These are phyloP conservation scores for Suillus discolor DNA, from an alignment of 768 basidiomycete genomes.

Conservation along the genomic window DNA sequence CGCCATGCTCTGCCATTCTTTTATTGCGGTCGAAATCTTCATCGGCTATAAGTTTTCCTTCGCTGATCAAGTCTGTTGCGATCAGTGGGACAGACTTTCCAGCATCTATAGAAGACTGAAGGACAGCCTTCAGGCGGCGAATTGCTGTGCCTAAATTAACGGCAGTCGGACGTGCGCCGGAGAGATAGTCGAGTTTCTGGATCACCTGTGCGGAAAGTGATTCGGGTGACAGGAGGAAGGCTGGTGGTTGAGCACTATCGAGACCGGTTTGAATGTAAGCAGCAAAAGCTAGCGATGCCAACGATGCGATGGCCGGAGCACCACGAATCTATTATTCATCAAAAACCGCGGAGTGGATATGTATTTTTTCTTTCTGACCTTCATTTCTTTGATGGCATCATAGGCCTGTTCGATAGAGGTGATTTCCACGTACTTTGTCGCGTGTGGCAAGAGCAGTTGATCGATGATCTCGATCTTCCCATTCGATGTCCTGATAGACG, in stretches of 20 bases:
- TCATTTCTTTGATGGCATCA: slow-evolving; percentile 96
- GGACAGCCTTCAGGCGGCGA: slow-evolving; percentile 59
- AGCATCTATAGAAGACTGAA: slow-evolving; percentile 41
- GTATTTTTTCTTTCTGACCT: slow-evolving; percentile 46
- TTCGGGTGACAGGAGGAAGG: slow-evolving; percentile 55
- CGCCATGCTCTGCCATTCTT: slow-evolving; percentile 82
- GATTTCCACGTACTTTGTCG: slow-evolving; percentile 65
- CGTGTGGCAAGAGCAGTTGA: slow-evolving; percentile 84
- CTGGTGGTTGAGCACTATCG: slow-evolving; percentile 45
- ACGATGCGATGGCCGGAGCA: slow-evolving; percentile 92
- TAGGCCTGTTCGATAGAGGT: slow-evolving; percentile 81
- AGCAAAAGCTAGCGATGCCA: slow-evolving; percentile 81
- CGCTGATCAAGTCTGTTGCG: slow-evolving; percentile 64
- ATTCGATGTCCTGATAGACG: slow-evolving; percentile 46
- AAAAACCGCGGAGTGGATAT: not conserved
- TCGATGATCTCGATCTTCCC: slow-evolving; percentile 83
- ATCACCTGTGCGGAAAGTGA: slow-evolving; percentile 57
- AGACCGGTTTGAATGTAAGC: slow-evolving; percentile 61
- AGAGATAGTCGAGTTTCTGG: slow-evolving; percentile 68
- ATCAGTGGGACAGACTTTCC: slow-evolving; percentile 47
- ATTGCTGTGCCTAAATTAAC: slow-evolving; percentile 93
- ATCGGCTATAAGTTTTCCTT: slow-evolving; percentile 73
- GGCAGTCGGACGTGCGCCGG: slow-evolving; percentile 91
- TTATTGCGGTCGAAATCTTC: slow-evolving; percentile 90
- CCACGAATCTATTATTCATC: slow-evolving; percentile 69